These are phyloP conservation scores for Colletotrichum caudatum DNA, from an alignment of 2,329 filamentous ascomycete genomes.

Conservation along the genomic window DNA sequence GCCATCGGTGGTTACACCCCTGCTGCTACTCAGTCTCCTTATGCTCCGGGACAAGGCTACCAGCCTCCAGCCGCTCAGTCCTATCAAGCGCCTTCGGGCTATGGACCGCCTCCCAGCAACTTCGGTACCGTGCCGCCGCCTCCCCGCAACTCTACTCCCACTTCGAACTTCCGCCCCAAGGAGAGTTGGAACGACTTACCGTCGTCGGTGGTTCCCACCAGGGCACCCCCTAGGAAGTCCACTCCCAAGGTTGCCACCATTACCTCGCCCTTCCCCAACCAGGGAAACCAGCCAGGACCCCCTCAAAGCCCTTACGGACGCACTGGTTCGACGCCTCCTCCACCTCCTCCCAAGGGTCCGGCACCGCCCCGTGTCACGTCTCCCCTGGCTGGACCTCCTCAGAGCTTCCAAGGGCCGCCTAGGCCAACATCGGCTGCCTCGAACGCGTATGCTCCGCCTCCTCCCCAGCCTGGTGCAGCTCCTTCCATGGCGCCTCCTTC, in stretches of 20 bases:
- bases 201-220: constrained; percentile 74
- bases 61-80: constrained; percentile 60
- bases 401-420: constrained; percentile 57
- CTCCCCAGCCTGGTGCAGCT: constrained; percentile 51
- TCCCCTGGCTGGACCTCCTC: constrained; percentile 71
- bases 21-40: constrained; percentile 52
- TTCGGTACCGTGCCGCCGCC: constrained; percentile 52
- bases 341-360: constrained; percentile 85
- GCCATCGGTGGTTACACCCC: constrained; percentile 43
- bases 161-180: constrained; percentile 77
- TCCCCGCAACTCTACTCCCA: constrained; percentile 69
- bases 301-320: constrained; percentile 70
- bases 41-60: constrained; percentile 63
- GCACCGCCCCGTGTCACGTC: constrained; percentile 79
- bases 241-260: constrained; percentile 80
- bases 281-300: constrained; percentile 65
- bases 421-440: constrained; percentile 69
- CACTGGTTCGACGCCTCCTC: constrained; percentile 77
- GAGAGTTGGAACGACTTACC: constrained; percentile 96
- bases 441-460: constrained; percentile 74
- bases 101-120: constrained; percentile 50
- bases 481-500: constrained; percentile 58
- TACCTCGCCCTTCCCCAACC: constrained; percentile 80
- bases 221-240: constrained; percentile 77
- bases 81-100: constrained; percentile 53